These are phyloP conservation scores for Aphanomyces stellatus DNA, from an alignment of 352 stramenopile species.

Conservation along the genomic window DNA sequence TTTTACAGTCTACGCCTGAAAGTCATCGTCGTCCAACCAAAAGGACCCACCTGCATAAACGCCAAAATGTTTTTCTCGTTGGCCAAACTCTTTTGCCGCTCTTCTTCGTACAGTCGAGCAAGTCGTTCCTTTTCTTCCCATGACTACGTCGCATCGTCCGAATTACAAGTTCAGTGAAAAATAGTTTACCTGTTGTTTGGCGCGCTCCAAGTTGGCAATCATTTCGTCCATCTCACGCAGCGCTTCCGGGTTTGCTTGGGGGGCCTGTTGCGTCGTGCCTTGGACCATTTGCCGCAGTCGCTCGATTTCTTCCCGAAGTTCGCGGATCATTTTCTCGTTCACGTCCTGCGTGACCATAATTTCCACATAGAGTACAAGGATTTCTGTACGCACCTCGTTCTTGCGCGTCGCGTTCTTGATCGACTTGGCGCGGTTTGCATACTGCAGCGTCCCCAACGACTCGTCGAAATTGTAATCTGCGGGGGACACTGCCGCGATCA, in stretches of 20 bases:
- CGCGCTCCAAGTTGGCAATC: constrained; percentile 76
- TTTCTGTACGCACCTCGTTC: constrained; percentile 66
- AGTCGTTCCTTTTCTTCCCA: constrained; percentile 88
- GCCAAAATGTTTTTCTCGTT: constrained; percentile 75
- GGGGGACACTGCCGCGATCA: constrained; percentile 43
- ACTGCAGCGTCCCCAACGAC: constrained; percentile 86
- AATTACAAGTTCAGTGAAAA: not conserved
- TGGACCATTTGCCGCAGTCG: constrained; percentile 81
- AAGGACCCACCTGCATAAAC: constrained; percentile 53
- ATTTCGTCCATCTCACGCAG: constrained; percentile 80
- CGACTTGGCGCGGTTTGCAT: constrained; percentile 75
- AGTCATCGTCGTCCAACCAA: not conserved
- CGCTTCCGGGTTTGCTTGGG: constrained; percentile 29
- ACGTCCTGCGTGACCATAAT: constrained; percentile 46
- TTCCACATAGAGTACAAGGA: no score
- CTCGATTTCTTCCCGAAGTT: constrained; percentile 89
- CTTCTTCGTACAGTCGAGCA: constrained; percentile 74
- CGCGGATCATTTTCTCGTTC: constrained; percentile 86
- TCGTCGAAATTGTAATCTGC: constrained; percentile 71
- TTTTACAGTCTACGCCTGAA: constrained; percentile 52
- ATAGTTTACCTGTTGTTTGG: constrained; percentile 45
- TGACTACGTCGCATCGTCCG: constrained; percentile 24
- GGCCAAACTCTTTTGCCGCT: constrained; percentile 75
- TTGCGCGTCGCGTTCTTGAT: constrained; percentile 64
- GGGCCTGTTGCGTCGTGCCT: constrained; percentile 29